Evolutionary conservation across 2,329 filamentous ascomycete species (phyloP), one percentile per base, ranked within the genome.

Genomic region (Botryosphaeria agaves): DNA sequence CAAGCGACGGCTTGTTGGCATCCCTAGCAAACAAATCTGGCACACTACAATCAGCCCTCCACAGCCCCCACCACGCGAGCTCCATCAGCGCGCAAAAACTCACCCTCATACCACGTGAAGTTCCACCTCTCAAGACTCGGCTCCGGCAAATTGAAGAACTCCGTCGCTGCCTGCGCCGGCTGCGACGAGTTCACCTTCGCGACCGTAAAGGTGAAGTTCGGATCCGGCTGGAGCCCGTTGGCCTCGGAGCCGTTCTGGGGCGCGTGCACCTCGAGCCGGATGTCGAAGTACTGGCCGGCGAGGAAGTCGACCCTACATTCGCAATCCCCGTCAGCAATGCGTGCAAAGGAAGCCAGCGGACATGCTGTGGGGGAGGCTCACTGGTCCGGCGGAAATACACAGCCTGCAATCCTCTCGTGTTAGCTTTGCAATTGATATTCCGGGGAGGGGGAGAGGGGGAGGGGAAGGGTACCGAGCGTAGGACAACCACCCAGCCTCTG

Each of bases 211-310:
- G 69, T 76, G 61, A 91, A 89, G 30, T 70, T 64, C 46, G 77
- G 66, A 48, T 89, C 79, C 9, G 79, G 73, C 35, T 71, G 71
- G 34, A 68, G 55, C 40, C 72, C 69, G 36, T 72, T 79, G n/a
- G 74, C 74, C 53, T 89, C 79, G 21, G 76, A 79, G 39, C 82
- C 81, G 52, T 89, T 89, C 47, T 76, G 63, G 5, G 80, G 80
- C 7, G 79, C 78, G 48, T 87, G 80, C 18, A 89, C 70, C 51
- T 89, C 81, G 35, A 87, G 67, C 35, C 81, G 75, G 38, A 91
- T 74, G 48, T 89, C 82, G 46, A 89, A 89, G 50, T 70, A 76
- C 56, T 89, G 81, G 8, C 81, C 81, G 4, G 81, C 74, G 2
- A 91, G 66, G 56, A 89, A 89, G 45, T 89, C 81, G 38, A 76